A percentile compares a stretch with the other conserved stretches of the same genome.
Conservation (phyloP, 73 alveolate genomes). For the Paramecium sonneborni region DNA sequence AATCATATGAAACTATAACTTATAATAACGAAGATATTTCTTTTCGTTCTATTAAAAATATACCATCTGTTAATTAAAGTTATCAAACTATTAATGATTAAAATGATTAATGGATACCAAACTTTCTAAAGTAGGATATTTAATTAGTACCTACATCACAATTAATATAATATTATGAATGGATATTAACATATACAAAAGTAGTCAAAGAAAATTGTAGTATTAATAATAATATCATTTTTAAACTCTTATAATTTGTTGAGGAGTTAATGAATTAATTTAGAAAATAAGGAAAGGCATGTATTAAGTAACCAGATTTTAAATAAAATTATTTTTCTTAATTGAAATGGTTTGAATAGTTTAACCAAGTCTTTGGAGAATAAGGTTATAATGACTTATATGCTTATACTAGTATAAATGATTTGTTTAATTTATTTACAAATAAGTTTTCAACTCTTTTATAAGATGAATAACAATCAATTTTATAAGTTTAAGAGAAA, state of each 20-base stretch:
- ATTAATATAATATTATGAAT: conserved; percentile 37
- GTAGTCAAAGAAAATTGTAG: conserved; percentile 25
- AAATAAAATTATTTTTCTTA: not conserved
- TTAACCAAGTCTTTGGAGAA: not conserved
- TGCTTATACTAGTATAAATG: not conserved
- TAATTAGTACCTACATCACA: not conserved
- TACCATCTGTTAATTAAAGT: not conserved
- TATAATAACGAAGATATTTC: not conserved
- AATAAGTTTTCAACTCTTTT: not conserved
- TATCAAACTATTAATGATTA: not conserved
- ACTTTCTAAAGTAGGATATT: not conserved
- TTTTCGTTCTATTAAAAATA: not conserved
- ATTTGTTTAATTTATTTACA: conserved; percentile 38
- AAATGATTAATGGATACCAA: not conserved
- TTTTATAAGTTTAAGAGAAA: not conserved
- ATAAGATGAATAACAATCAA: not conserved
- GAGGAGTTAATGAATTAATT: not conserved
- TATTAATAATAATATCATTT: not conserved
- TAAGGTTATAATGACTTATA: not conserved
- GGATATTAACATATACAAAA: not conserved
- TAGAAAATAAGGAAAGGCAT: conserved; percentile 38
- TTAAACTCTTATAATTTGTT: not conserved
- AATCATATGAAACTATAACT: not conserved
- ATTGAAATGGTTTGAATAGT: conserved; percentile 38
- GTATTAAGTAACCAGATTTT: not conserved